Percentiles rank a stretch among this genome's conserved stretches.
Conservation (phyloP, 2,329 filamentous ascomycete genomes). For the Cadophora sp. region DNA sequence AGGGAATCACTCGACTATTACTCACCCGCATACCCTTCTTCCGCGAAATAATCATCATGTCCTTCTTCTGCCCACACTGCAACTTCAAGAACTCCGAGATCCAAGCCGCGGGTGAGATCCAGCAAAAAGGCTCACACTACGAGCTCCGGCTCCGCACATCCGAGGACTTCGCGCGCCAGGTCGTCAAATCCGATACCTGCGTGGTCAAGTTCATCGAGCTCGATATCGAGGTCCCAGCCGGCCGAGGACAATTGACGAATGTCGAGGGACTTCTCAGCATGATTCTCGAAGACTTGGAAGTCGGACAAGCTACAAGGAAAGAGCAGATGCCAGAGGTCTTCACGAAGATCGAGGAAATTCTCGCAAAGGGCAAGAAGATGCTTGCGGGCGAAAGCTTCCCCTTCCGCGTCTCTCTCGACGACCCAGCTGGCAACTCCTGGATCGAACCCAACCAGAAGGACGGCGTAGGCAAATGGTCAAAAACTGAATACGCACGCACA, state of each 20-base stretch:
- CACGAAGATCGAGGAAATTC: slow-evolving; percentile 78
- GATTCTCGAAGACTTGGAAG: slow-evolving; percentile 80
- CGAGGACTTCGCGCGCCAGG: slow-evolving; percentile 81
- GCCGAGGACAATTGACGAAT: slow-evolving; percentile 90
- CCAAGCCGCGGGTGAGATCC: slow-evolving; percentile 89
- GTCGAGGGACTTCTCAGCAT: slow-evolving; percentile 85
- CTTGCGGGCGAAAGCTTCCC: slow-evolving; percentile 79
- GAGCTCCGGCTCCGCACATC: slow-evolving; percentile 77
- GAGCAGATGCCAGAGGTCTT: slow-evolving; percentile 78
- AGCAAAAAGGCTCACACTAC: slow-evolving; percentile 86
- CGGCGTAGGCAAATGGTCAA: slow-evolving; percentile 85
- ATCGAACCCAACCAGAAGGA: slow-evolving; percentile 87
- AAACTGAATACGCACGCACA: slow-evolving; percentile 83
- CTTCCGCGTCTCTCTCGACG: slow-evolving; percentile 87
- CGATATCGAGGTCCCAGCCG: slow-evolving; percentile 90
- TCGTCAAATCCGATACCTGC: slow-evolving; percentile 91
- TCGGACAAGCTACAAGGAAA: slow-evolving; percentile 84
- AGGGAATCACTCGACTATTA: slow-evolving; percentile 86
- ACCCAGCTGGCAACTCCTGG: slow-evolving; percentile 95
- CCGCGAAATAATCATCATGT: slow-evolving; percentile 97
- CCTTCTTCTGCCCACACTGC: slow-evolving; percentile 92
- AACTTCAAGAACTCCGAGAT: slow-evolving; percentile 91
- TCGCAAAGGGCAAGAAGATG: slow-evolving; percentile 78
- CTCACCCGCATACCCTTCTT: slow-evolving; percentile 96
- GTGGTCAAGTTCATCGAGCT: slow-evolving; percentile 88